These are phyloP conservation scores for Botrytis paeoniae DNA, from an alignment of 2,329 filamentous ascomycete genomes.

Conservation along the genomic window DNA sequence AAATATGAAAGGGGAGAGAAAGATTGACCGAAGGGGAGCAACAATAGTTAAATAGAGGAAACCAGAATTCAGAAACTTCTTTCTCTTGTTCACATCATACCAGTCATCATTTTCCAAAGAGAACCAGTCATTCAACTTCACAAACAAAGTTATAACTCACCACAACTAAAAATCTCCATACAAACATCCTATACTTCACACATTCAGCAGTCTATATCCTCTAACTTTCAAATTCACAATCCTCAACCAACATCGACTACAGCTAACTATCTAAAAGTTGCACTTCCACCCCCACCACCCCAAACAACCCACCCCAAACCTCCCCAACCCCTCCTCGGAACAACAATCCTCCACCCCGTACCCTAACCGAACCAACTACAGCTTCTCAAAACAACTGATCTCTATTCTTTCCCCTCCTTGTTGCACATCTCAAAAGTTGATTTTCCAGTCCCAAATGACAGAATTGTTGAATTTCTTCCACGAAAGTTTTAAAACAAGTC, in stretches of 20 bases:
- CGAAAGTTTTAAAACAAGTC: not conserved
- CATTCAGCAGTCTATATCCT: not conserved
- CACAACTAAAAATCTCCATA: not conserved
- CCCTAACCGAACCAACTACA: not conserved
- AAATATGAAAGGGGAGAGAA: too few relatives aligned
- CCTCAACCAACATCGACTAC: not conserved
- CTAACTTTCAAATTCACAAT: too few relatives aligned
- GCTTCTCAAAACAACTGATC: not conserved
- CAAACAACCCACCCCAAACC: not conserved
- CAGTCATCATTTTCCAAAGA: too few relatives aligned
- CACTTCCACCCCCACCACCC: too few relatives aligned
- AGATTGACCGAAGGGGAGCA: too few relatives aligned
- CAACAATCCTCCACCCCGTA: not conserved
- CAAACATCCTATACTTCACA: too few relatives aligned
- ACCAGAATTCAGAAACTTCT: too few relatives aligned
- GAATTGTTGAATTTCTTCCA: not conserved
- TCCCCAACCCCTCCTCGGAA: not conserved
- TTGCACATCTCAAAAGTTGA: not conserved
- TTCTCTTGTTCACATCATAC: too few relatives aligned
- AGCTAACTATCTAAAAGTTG: not conserved
- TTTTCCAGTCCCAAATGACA: not conserved
- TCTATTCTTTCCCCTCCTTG: not conserved
- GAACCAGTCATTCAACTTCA: rapidly evolving
- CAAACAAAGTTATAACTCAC: rapidly evolving
- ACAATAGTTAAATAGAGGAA: too few relatives aligned